Evolutionary conservation across 2,329 filamentous ascomycete genomes (phyloP).

Genomic region (Epichloe baconii): DNA sequence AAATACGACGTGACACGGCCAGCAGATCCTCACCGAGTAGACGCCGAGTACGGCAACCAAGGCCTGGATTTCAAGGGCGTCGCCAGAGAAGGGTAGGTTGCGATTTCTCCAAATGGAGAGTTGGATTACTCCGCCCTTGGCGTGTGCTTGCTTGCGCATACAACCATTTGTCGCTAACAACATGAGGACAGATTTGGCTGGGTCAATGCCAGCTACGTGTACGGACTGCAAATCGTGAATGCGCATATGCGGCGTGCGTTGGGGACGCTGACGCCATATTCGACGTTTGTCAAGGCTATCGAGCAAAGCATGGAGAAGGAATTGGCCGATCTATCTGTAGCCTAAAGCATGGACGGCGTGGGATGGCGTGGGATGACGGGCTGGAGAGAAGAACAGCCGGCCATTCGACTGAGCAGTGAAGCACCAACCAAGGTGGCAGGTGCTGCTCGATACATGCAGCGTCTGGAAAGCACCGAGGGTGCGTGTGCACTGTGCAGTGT

Average conservation of each 20-base stretch:
- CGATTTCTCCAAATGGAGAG: not conserved
- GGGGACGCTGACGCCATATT: conserved; percentile 76
- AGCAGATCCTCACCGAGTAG: conserved; percentile 82
- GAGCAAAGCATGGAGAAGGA: conserved; percentile 41
- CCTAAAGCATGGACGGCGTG: not conserved
- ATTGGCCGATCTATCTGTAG: conserved; percentile 28
- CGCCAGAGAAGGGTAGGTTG: conserved; percentile 80
- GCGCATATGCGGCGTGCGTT: conserved; percentile 82
- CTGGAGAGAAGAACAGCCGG: too few relatives aligned
- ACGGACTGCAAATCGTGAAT: conserved; percentile 77
- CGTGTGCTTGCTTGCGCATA: too few relatives aligned
- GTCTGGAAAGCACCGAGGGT: not conserved
- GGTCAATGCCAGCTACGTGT: conserved; percentile 97
- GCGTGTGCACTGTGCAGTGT: not conserved
- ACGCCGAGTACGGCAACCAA: conserved; percentile 97
- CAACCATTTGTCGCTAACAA: not conserved
- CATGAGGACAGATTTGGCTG: conserved; percentile 67
- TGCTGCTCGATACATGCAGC: not conserved
- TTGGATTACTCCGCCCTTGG: too few relatives aligned
- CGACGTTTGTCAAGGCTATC: conserved; percentile 62
- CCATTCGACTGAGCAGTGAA: not conserved
- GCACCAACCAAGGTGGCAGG: not conserved
- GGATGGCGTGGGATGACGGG: too few relatives aligned
- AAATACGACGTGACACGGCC: conserved; percentile 95
- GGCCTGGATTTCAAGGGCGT: conserved; percentile 91